Evolutionary conservation across 1,139 yeast species (phyloP), one percentile per base, ranked within the genome.

Genomic region (Sugiyamaella neomexicana): DNA sequence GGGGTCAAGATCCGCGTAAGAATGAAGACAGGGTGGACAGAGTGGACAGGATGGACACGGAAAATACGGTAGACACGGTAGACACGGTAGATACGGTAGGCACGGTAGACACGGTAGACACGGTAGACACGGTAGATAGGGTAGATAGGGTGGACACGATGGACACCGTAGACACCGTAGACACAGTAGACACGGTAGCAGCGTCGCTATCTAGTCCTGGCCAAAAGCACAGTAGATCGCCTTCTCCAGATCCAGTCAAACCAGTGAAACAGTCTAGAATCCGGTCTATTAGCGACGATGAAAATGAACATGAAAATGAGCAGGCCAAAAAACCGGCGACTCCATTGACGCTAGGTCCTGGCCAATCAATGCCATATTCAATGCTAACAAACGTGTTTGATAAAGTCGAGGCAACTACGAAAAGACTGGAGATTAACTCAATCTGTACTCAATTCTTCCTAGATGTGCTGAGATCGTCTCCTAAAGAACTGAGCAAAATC

Each of bases 361-460:
- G 52, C 10, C 37, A 49, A 23, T 49, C 52, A 13, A 32, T 49
- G 9, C 52, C 52, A 9, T 49, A 49, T n/a, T 29, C 34, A 17
- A 41, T 46, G 9, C 71, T 93, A 41, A 80, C 88, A 29, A 78
- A 80, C 2, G 80, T 87, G 2, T 90, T 91, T 71, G 90, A 87
- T 57, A 75, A 79, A 54, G 79, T 93, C 52, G 98, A 90, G 65
- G 70, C 76, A 1, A 95, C 90, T 40, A 78, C 97, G 1, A 87
- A 90, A 16, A 75, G 99, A 52, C 77, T 93, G 52, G 87, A 89
- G 62, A 91, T 91, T 64, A 81, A 86, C 17, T 83, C 89, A 46
- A 73, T 82, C 53, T 83, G 93, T 36, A 80, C 95, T 0, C 84
- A 81, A 46, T 86, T 89, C 67, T 86, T 88, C 65, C 71, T 79